Base-by-base conservation (phyloP, 768 basidiomycete species). In the Termitomyces sp. region DNA sequence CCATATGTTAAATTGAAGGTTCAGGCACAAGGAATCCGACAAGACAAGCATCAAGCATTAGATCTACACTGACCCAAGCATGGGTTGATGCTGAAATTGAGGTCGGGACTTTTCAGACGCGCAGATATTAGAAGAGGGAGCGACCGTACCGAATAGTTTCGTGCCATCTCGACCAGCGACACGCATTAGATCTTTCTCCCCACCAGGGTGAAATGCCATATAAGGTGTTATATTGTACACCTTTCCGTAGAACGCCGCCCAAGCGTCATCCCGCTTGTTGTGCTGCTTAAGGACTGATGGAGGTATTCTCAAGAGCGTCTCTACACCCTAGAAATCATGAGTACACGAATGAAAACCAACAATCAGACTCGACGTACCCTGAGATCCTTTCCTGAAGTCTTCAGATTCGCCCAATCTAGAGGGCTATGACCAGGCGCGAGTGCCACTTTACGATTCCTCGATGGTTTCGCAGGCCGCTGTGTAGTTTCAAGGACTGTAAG, bases 151-250 rank as follows among this genome's bases (percentile, higher is more conserved):
- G 67, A 99, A 98, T 12, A 99, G 79, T 68, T 92, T 89, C 0
- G 95, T 94, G 13, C 96, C 97, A 68, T 99, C 97, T 57, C 94
- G 79, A 0, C 97, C 97, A 9, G 95, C 97, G 23, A 90, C 90
- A 20, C 96, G 83, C 93, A 99, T 90, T 47, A 99, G 77, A 70
- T 98, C 93, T 63, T 86, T 88, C 76, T 89, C 94, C 14, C 96
- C 96, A 6, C 96, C 96, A 1, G 96, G 96, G 72, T 98, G 96
- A 67, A 87, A 99, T 2, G 87, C 76, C 6, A 97, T 73, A 73
- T 97, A 99, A 0, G 91, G 84, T 2, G 94, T 95, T 53, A 99
- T 91, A 69, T 98, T 98, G 75, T 99, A 99, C 18, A 99, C 95
- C 69, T 91, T 95, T 56, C 93, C 95, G 65, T 88, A 84, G 75